These are phyloP conservation scores for Paramecium primaurelia DNA, from an alignment of 73 alveolate genomes.

Conservation along the genomic window DNA sequence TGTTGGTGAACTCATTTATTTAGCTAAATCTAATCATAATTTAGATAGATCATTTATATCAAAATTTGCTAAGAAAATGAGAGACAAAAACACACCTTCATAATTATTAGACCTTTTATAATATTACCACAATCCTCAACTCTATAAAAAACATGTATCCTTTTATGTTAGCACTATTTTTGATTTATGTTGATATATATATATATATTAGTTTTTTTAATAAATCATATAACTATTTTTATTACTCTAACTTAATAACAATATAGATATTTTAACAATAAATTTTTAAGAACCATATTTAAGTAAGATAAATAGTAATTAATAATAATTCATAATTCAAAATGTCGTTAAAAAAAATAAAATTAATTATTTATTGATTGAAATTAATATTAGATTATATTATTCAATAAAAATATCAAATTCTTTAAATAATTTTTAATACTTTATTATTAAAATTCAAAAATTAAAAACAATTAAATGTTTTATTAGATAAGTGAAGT, in stretches of 20 bases:
- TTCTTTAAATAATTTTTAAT: too few relatives aligned
- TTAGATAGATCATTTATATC: background rate
- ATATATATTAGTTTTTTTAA: background rate
- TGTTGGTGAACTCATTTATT: slow-evolving; percentile 16
- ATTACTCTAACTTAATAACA: too few relatives aligned
- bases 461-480: too few relatives aligned
- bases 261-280: too few relatives aligned
- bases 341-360: background rate
- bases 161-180: background rate
- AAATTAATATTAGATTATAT: too few relatives aligned
- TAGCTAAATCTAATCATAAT: background rate
- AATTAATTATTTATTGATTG: too few relatives aligned
- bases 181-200: background rate
- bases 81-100: background rate
- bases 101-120: background rate
- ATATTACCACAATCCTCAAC: background rate
- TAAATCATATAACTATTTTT: too few relatives aligned
- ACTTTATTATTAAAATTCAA: too few relatives aligned
- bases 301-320: too few relatives aligned
- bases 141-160: background rate
- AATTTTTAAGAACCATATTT: too few relatives aligned
- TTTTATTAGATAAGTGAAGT: background rate
- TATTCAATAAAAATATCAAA: too few relatives aligned
- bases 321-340: background rate
- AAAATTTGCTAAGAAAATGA: slow-evolving; percentile 3